Conservation (phyloP, 75 land plant species). For the Picea sitchensis region DNA sequence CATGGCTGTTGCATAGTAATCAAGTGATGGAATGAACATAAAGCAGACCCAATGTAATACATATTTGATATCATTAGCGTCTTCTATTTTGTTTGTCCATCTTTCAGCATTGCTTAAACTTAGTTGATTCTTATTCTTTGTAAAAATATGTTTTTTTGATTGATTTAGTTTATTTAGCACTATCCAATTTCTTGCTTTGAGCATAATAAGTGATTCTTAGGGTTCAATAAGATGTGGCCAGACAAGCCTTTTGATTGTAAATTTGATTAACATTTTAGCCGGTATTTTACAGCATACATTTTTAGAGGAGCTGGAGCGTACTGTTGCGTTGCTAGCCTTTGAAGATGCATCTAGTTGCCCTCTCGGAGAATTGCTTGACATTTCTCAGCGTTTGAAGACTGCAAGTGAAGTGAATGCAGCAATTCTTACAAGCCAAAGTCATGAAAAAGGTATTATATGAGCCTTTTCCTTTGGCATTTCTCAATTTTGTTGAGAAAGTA, state of each 20-base stretch:
- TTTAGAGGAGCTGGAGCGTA: conserved; percentile 93
- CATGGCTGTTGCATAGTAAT: too few relatives aligned
- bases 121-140: too few relatives aligned
- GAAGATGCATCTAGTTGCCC: conserved; percentile 88
- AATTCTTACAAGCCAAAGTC: conserved; percentile 97
- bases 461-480: neutral
- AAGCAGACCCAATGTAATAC: too few relatives aligned
- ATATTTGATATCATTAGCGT: too few relatives aligned
- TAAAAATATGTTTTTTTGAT: neutral
- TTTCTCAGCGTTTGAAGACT: conserved; percentile 92
- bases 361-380: conserved; percentile 80
- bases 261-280: neutral
- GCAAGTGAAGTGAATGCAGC: conserved; percentile 98
- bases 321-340: conserved; percentile 91
- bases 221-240: neutral
- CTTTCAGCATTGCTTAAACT: too few relatives aligned
- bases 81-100: too few relatives aligned
- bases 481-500: neutral
- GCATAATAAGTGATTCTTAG: neutral
- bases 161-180: conserved; percentile 1
- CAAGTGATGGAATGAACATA: too few relatives aligned
- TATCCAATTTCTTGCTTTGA: neutral
- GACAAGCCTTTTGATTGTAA: neutral
- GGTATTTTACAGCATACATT: conserved; percentile 67
- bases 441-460: conserved; percentile 76